phyloP scores from a whole-genome alignment of 345 rosid species.

The Adansonia digitata region DNA sequence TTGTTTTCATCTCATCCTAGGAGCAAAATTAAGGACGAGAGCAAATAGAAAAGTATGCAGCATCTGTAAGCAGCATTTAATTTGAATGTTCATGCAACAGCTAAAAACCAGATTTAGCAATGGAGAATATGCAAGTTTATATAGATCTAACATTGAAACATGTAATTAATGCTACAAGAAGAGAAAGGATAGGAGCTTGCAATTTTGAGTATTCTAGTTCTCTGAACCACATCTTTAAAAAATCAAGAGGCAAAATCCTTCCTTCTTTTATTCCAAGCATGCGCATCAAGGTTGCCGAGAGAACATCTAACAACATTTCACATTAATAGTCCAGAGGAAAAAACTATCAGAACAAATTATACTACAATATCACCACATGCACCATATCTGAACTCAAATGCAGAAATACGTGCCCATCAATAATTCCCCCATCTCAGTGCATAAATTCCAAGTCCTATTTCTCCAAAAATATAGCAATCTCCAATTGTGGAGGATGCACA shows the following conservation, averaged over 20 bases:
- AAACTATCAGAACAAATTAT: not conserved
- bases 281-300: not conserved
- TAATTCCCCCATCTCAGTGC: not conserved
- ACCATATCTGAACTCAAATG: not conserved
- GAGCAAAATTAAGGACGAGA: slow-evolving; percentile 26
- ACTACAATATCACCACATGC: not conserved
- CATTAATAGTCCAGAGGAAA: not conserved
- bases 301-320: not conserved
- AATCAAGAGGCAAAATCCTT: not conserved
- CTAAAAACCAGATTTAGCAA: not conserved
- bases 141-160: not conserved
- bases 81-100: not conserved
- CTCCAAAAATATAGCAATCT: not conserved
- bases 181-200: too few species aligned
- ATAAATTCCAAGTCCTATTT: not conserved
- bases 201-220: not conserved
- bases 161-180: not conserved
- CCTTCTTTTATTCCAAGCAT: not conserved
- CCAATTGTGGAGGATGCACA: not conserved
- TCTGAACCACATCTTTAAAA: not conserved
- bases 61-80: not conserved
- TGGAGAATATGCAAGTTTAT: not conserved
- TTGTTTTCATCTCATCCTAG: slow-evolving; percentile 39
- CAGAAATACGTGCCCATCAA: not conserved
- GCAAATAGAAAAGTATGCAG: not conserved